Conservation (phyloP, 75 land plant genomes). For the Ceratopteris richardii region DNA sequence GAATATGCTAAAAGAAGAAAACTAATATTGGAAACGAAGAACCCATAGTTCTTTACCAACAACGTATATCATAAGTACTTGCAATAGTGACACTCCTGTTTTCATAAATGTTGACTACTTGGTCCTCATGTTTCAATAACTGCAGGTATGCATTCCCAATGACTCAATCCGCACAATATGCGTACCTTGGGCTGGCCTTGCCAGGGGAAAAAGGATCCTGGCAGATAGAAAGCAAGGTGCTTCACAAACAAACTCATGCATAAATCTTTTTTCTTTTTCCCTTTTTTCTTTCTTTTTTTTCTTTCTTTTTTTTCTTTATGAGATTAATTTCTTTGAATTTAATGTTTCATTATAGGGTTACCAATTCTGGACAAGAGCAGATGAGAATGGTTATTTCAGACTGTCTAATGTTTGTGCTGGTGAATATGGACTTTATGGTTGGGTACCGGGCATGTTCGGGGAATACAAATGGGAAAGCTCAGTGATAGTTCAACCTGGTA, state of each 20-base stretch:
- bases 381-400: constrained; percentile 35
- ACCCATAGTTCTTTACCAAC: too few species aligned
- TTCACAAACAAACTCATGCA: neutral
- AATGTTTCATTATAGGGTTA: constrained; percentile 51
- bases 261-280: neutral
- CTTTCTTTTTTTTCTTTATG: constrained; percentile 1
- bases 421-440: constrained; percentile 42
- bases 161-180: constrained; percentile 24
- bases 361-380: constrained; percentile 58
- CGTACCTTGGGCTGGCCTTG: constrained; percentile 46
- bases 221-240: constrained; percentile 67
- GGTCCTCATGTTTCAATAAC: neutral
- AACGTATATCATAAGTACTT: too few species aligned
- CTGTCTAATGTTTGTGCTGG: constrained; percentile 36
- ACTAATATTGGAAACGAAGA: too few species aligned
- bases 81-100: too few species aligned
- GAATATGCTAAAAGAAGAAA: too few species aligned
- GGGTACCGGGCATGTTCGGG: constrained; percentile 61
- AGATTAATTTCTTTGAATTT: too few species aligned
- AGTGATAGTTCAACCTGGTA: constrained; percentile 16
- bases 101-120: too few species aligned
- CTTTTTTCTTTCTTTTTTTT: neutral
- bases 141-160: constrained; percentile 13
- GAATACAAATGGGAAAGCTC: constrained; percentile 23
- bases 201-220: constrained; percentile 57